These are phyloP conservation scores for Chamaenerion angustifolium DNA, from an alignment of 345 rosid species.

Conservation along the genomic window DNA sequence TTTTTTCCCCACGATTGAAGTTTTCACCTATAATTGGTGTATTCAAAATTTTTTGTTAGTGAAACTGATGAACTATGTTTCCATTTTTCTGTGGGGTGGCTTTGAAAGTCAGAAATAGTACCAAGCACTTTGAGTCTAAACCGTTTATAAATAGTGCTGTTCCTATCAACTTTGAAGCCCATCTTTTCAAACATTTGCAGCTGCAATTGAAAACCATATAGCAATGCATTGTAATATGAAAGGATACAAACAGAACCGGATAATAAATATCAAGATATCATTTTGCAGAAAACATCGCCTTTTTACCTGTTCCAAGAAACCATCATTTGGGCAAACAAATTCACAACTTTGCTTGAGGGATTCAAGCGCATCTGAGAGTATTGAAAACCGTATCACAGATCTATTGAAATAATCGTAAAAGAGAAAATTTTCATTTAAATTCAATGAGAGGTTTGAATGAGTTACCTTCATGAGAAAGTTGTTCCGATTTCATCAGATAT, in stretches of 20 bases:
- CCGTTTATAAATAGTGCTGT: slow-evolving; percentile 48
- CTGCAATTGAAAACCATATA: slow-evolving; percentile 20
- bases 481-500: slow-evolving; percentile 64
- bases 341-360: slow-evolving; percentile 54
- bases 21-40: slow-evolving; percentile 31
- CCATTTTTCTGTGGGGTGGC: not conserved
- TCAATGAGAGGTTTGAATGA: slow-evolving; percentile 10
- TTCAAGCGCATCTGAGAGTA: slow-evolving; percentile 45
- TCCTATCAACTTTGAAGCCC: slow-evolving; percentile 51
- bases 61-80: not conserved
- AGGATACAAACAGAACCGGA: too few species aligned
- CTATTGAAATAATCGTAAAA: too few species aligned
- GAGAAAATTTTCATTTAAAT: not conserved
- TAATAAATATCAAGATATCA: slow-evolving; percentile 6
- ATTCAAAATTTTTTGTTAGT: not conserved
- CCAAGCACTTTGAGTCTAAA: slow-evolving; percentile 72
- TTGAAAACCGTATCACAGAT: too few species aligned
- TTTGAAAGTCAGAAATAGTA: slow-evolving; percentile 7
- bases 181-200: slow-evolving; percentile 67
- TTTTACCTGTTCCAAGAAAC: slow-evolving; percentile 78
- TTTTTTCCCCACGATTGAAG: slow-evolving; percentile 57
- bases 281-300: slow-evolving; percentile 4
- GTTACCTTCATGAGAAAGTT: slow-evolving; percentile 51
- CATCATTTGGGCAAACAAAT: slow-evolving; percentile 75
- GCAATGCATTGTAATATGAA: slow-evolving; percentile 1